Evolutionary conservation across 2,329 filamentous ascomycete genomes (phyloP).

Genomic region (Aspergillus novoparasiticus): DNA sequence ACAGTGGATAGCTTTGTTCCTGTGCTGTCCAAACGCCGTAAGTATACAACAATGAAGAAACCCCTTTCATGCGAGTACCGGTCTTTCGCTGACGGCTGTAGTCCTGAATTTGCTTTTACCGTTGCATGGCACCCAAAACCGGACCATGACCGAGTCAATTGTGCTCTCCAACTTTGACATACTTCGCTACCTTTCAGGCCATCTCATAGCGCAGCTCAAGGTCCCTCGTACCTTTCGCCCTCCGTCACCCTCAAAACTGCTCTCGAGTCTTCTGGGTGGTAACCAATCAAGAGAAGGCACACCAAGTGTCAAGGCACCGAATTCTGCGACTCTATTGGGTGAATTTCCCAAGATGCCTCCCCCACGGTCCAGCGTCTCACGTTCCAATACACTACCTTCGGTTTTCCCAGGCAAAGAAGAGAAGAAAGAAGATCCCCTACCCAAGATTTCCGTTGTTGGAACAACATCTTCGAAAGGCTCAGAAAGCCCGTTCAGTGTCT

Average conservation of each 20-base stretch:
- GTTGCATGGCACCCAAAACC: slow-evolving; percentile 64
- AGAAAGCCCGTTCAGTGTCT: slow-evolving; percentile 67
- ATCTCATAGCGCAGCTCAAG: slow-evolving; percentile 65
- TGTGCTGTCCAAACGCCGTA: slow-evolving; percentile 73
- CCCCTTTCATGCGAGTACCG: background rate
- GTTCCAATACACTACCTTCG: slow-evolving; percentile 49
- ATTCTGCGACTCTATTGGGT: slow-evolving; percentile 40
- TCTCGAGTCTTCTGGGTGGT: slow-evolving; percentile 77
- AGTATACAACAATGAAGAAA: slow-evolving; percentile 34
- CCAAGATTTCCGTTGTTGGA: slow-evolving; percentile 55
- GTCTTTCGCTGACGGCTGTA: slow-evolving; percentile 36
- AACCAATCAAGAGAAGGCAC: slow-evolving; percentile 41
- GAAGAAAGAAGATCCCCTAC: slow-evolving; percentile 40
- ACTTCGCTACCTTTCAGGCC: slow-evolving; percentile 68
- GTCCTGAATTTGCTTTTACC: slow-evolving; percentile 72
- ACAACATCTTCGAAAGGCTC: slow-evolving; percentile 54
- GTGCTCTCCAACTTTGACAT: slow-evolving; percentile 78
- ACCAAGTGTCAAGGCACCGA: slow-evolving; percentile 37
- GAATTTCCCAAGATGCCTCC: slow-evolving; percentile 49
- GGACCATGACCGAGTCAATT: slow-evolving; percentile 59
- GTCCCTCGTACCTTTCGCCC: slow-evolving; percentile 65
- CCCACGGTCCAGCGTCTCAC: slow-evolving; percentile 38
- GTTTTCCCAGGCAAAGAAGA: slow-evolving; percentile 50
- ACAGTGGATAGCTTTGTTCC: slow-evolving; percentile 72
- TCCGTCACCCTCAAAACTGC: slow-evolving; percentile 85